Base-by-base conservation (phyloP, 306 rosid genomes). In the Vigna reflexopilosa region DNA sequence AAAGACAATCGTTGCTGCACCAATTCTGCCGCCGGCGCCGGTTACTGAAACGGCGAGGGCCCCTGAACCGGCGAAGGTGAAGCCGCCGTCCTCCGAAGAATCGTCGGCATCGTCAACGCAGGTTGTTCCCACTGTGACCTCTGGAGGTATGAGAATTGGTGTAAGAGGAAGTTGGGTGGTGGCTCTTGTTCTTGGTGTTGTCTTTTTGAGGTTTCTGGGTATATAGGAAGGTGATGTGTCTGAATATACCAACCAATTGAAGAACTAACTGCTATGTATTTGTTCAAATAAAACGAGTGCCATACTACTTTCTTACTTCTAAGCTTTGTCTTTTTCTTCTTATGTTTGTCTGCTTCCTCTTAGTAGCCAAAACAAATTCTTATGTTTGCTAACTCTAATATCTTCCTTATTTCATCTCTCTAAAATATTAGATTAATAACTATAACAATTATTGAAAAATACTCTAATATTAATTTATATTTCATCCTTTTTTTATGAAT, bases 21-120 rank as follows among this genome's bases (percentile, higher is more conserved):
- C 90, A 0, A 2, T 22, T 55, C 61, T 1, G 0, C 7, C 54
- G 36, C 58, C 71, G 0, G 77, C 81, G 0, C 87, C 85, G 1
- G 70, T 70, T 8, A 0, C 19, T 15, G 78, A 34, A 3, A 63
- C 15, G 6, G 75, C 77, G 3, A 77, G 61, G 57, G 20, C 20
- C 20, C 20, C 20, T 20, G 20, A 20, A 20, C 42, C 91, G 1
- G 85, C 67, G 3, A 87, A 87, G 80, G 83, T 65, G 84, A 84
- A 84, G 83, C 83, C 88, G 0, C 6, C 36, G 0, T 17, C 86
- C 0, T 6, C 69, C 0, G 55, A 65, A 1, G 83, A 61, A 54
- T 67, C 80, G 1, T 75, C 84, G 15, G 71, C 56, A 11, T 20
- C 85, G 1, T 32, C 85, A 1, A 52, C 88, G 68, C 88, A 85